Base-by-base conservation (phyloP, 768 basidiomycete species). In the Kwoniella sp. region DNA sequence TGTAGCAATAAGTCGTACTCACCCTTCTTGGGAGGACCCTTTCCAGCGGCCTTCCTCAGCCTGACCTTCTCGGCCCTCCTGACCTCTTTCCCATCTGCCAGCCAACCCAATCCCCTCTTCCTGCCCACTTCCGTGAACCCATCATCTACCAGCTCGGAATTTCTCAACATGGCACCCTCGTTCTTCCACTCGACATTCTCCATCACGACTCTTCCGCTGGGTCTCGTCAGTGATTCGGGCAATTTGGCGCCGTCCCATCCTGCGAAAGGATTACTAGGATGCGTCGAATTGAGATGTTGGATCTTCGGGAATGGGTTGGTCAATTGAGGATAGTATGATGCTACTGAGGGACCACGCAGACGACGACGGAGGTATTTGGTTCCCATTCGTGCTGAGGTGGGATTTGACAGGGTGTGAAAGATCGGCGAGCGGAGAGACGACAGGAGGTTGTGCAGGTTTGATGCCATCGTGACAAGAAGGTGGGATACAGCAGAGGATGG, bases 381-480 rank as follows among this genome's bases (percentile, higher is more conserved):
- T 20, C 95, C 95, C 0, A 90, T 93, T 20, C 94, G 88, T 15
- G 87, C 78, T 28, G 86, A 86, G 1, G 85, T 85, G 0, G 94
- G 94, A 81, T 97, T 97, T 82, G 90, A 92, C 2, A 89, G 84
- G 9, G 92, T 95, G 75, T 92, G 87, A 76, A 97, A 95, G 58
- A 97, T 86, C 26, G 68, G 62, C 29, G 77, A 77, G 9, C 74
- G 79, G 55, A 79, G 59, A 30, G 71, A 68, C 12, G 71, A 69
- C 31, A 79, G 72, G 50, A 73, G 54, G 38, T 65, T 62, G 37
- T 58, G 68, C 31, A 75, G 45, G n/a, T 58, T 61, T 30, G 61
- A 51, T 12, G 64, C 57, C 64, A 65, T 65, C n/a, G 29, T 63
- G 54, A 30, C n/a, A n/a, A n/a, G n/a, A n/a, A n/a, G n/a, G n/a